Percentiles rank a stretch among this genome's conserved stretches.
Evolutionary conservation across 2,329 filamentous ascomycete genomes (phyloP).

Genomic region (Aspergillus proliferans): DNA sequence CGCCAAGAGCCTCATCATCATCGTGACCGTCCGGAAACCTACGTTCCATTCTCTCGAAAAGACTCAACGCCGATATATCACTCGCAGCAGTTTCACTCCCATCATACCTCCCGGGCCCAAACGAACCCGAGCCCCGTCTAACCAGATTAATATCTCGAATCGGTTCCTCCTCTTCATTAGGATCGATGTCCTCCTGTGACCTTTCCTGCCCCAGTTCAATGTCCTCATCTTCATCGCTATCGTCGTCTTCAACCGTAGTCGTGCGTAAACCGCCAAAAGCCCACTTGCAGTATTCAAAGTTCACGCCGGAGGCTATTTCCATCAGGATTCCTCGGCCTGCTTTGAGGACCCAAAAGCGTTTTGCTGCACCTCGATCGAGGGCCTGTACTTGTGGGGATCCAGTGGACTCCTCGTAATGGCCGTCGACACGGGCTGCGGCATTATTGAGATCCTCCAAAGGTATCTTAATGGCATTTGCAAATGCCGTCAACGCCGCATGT

Average conservation of each 20-base stretch:
- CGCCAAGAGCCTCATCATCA: conserved; percentile 11
- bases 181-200: conserved; percentile 44
- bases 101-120: conserved; percentile 7
- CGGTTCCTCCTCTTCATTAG: conserved; percentile 40
- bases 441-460: conserved; percentile 48
- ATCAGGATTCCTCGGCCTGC: conserved; percentile 56
- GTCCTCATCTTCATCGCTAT: conserved; percentile 29
- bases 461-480: conserved; percentile 48
- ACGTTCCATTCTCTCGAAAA: conserved; percentile 1
- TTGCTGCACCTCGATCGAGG: conserved; percentile 28
- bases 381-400: conserved; percentile 21
- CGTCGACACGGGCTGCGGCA: conserved; percentile 25
- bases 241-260: conserved; percentile 30
- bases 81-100: conserved; percentile 6
- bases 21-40: conserved; percentile 12
- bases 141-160: conserved; percentile 32
- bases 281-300: conserved; percentile 52
- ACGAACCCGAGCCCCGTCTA: background rate
- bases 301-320: conserved; percentile 50
- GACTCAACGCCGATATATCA: background rate
- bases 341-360: conserved; percentile 53
- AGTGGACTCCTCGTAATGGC: conserved; percentile 10
- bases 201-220: conserved; percentile 39
- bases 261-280: conserved; percentile 57
- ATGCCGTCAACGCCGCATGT: conserved; percentile 51